Evolutionary conservation across 2,329 filamentous ascomycete genomes (phyloP).

Genomic region (Phaeomoniella chlamydospora): DNA sequence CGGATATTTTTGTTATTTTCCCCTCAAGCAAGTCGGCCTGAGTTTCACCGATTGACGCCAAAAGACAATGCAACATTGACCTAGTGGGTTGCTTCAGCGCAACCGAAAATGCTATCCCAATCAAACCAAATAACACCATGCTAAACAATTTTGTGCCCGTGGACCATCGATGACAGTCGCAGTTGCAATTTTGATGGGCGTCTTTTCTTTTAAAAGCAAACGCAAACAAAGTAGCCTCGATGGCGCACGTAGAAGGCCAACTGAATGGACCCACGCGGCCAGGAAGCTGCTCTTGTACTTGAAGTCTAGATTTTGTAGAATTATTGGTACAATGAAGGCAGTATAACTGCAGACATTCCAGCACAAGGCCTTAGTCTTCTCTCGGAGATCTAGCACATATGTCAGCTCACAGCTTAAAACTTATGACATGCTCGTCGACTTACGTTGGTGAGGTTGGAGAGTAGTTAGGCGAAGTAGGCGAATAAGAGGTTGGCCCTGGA

Average conservation of each 20-base stretch:
- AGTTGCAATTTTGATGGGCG: neutral
- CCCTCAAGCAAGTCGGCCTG: too few species aligned
- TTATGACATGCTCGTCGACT: constrained; percentile 6
- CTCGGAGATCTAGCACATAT: constrained; percentile 8
- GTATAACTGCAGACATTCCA: too few species aligned
- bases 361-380: constrained; percentile 12
- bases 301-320: constrained; percentile 4
- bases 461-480: constrained; percentile 34
- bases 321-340: constrained; percentile 8
- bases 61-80: neutral
- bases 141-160: neutral
- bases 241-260: constrained; percentile 11
- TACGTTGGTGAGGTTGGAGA: constrained; percentile 36
- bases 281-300: too few species aligned
- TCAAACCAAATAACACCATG: neutral
- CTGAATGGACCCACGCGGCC: constrained; percentile 12
- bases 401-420: too few species aligned
- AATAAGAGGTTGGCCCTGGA: constrained; percentile 26
- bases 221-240: neutral
- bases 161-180: neutral
- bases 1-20: too few species aligned
- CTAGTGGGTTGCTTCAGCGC: neutral
- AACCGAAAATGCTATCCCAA: neutral
- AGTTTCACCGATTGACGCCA: too few species aligned
- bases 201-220: too few species aligned